Percentiles rank a stretch among this genome's conserved stretches.
Evolutionary conservation across 2,329 filamentous ascomycete genomes (phyloP).

Genomic region (Xenoacremonium recifei): DNA sequence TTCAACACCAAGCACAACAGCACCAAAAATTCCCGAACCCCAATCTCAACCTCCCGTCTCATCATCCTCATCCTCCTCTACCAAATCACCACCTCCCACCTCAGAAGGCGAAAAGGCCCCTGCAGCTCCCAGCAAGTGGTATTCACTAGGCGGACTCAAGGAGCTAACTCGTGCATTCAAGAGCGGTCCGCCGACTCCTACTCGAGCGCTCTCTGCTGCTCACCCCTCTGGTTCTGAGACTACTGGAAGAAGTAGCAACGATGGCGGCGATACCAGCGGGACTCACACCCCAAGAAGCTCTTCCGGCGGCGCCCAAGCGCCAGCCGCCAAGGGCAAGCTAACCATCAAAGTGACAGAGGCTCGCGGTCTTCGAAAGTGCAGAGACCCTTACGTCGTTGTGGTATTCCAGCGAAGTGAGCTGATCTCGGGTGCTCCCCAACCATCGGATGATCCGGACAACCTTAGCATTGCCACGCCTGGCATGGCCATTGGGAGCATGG

Average conservation of each 20-base stretch:
- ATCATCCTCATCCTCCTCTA: too few relatives aligned
- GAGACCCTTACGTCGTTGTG: slow-evolving; percentile 91
- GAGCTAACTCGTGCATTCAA: slow-evolving; percentile 89
- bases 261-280: slow-evolving; percentile 46
- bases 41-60: slow-evolving; percentile 16
- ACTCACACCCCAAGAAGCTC: slow-evolving; percentile 49
- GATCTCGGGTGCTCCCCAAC: slow-evolving; percentile 81
- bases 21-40: slow-evolving; percentile 17
- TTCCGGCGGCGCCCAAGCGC: slow-evolving; percentile 59
- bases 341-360: slow-evolving; percentile 87
- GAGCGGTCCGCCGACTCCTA: slow-evolving; percentile 90
- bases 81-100: slow-evolving; percentile 48
- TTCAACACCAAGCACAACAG: slow-evolving; percentile 11
- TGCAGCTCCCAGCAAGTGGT: slow-evolving; percentile 50
- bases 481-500: too few relatives aligned
- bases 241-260: slow-evolving; percentile 39
- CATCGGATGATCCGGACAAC: slow-evolving; percentile 59
- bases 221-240: slow-evolving; percentile 50
- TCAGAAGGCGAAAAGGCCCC: slow-evolving; percentile 37
- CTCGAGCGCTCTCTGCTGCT: slow-evolving; percentile 74
- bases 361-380: slow-evolving; percentile 75
- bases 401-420: slow-evolving; percentile 97
- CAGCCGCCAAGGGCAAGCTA: slow-evolving; percentile 79
- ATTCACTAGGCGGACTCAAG: slow-evolving; percentile 67
- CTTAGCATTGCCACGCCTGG: slow-evolving; percentile 45